phyloP scores from a whole-genome alignment of 441 rosid species.

The Populus hybrid region DNA sequence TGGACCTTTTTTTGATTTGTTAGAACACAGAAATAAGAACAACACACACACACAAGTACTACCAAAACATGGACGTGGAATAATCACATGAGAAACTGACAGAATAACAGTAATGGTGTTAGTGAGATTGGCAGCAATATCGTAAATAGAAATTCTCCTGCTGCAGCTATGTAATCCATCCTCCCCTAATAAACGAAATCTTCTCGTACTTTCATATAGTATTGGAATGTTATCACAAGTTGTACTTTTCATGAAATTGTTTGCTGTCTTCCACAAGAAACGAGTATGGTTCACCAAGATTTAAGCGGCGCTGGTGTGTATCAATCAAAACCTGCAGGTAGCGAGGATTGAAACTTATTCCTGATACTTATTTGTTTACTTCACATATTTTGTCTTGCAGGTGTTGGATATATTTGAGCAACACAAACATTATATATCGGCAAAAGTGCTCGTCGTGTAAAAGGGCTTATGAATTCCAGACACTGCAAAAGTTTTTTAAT shows the following conservation, averaged over 20 bases:
- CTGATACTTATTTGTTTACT: background rate
- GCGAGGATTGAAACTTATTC: background rate
- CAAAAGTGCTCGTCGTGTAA: slow-evolving; percentile 63
- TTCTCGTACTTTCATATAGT: no score
- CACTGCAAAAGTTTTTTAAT: background rate
- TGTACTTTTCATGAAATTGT: background rate
- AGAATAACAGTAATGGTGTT: no score
- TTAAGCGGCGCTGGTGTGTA: background rate
- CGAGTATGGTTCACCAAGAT: background rate
- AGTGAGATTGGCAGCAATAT: no score
- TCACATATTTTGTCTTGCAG: slow-evolving; percentile 26
- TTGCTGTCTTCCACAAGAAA: background rate
- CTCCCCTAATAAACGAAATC: no score
- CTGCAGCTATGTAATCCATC: no score
- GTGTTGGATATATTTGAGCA: slow-evolving; percentile 94
- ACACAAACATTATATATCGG: no score
- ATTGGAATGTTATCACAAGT: background rate
- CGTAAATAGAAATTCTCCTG: no score
- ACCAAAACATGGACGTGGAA: no score
- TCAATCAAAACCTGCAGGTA: background rate
- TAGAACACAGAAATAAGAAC: no score
- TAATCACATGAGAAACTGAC: no score
- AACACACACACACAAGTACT: no score
- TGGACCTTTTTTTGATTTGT: no score
- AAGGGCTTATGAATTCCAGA: slow-evolving; percentile 38